Evolutionary conservation across 495 filamentous ascomycete species (phyloP).

Genomic region (Tuber indicum): DNA sequence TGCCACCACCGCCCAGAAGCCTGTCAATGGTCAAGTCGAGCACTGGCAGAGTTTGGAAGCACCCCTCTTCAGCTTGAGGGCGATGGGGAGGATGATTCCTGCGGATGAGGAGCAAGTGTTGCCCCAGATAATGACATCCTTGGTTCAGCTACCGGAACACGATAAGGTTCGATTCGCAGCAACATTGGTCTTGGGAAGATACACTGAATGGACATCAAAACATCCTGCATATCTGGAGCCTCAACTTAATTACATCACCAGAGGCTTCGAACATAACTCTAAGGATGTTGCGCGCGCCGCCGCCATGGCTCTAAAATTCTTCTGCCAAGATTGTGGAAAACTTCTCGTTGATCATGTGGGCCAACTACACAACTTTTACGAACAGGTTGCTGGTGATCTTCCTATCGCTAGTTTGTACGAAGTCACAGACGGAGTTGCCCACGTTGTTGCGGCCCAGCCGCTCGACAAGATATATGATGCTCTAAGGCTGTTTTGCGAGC

Average conservation of each 20-base stretch:
- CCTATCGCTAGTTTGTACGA: constrained; percentile 85
- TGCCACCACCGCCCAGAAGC: constrained; percentile 53
- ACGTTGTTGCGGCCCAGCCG: constrained; percentile 81
- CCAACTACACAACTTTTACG: constrained; percentile 86
- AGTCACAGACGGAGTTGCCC: constrained; percentile 87
- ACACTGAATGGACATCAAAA: constrained; percentile 94
- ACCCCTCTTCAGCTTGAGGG: constrained; percentile 87
- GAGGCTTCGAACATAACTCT: constrained; percentile 75
- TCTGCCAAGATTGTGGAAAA: constrained; percentile 87
- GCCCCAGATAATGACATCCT: constrained; percentile 79
- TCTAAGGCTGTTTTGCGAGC: constrained; percentile 89
- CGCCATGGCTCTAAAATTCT: constrained; percentile 91
- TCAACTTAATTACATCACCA: constrained; percentile 90
- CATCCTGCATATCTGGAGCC: constrained; percentile 86
- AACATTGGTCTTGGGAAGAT: constrained; percentile 91
- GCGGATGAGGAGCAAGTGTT: constrained; percentile 77
- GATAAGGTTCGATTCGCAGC: constrained; percentile 95
- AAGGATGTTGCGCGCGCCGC: constrained; percentile 85
- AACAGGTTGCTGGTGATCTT: constrained; percentile 75
- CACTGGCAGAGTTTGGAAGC: constrained; percentile 96
- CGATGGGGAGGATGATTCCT: constrained; percentile 96
- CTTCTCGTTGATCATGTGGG: constrained; percentile 70
- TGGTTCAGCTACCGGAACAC: constrained; percentile 90
- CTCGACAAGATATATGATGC: constrained; percentile 68
- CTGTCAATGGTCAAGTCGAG: constrained; percentile 55